Base-by-base conservation (phyloP, 768 basidiomycete genomes). In the Inosperma sp. region DNA sequence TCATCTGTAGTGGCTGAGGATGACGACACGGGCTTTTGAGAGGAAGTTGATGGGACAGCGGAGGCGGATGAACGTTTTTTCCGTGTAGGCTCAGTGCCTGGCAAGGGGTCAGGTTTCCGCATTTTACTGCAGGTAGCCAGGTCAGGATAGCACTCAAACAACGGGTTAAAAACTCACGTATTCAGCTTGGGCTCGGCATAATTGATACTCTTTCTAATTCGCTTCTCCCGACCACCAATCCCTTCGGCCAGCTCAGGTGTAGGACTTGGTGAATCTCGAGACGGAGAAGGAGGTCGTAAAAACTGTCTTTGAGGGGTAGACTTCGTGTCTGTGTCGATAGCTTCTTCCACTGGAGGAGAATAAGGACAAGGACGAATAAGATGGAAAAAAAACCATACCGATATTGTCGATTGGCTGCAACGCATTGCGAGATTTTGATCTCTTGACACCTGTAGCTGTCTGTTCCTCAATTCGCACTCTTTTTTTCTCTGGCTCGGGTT, bases 181-280 rank as follows among this genome's bases (percentile, higher is more conserved):
- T 92, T 91, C 19, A 93, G 75, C 63, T 91, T 93, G 9, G 90
- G 90, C 62, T 93, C 90, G 0, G 89, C 73, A 57, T 93, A 92
- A 64, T 92, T 92, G 40, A 93, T 72, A 58, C 89, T 90, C 70
- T 85, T 92, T 40, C 90, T 76, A 16, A 75, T 64, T 44, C 84
- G 69, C 61, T 69, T 78, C 71, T 76, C 83, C 68, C 77, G 79
- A 10, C 49, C 53, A 9, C 61, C 62, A 4, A 55, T 26, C 4
- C 31, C 50, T 39, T 71, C 68, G 13, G 71, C 61, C 7, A 70
- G 61, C 26, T 60, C 65, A 23, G 74, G 71, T 22, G 63, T 53
- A 17, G 76, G 74, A 51, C 75, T 77, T 14, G 72, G 62, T 2
- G 81, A 81, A 12, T 69, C 68, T 53, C 72, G 75, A 17, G 50